A percentile compares a stretch with the other conserved stretches of the same genome.
These are phyloP conservation scores for Wickerhamomyces strasburgensis DNA, from an alignment of 805 yeast species.

Conservation along the genomic window DNA sequence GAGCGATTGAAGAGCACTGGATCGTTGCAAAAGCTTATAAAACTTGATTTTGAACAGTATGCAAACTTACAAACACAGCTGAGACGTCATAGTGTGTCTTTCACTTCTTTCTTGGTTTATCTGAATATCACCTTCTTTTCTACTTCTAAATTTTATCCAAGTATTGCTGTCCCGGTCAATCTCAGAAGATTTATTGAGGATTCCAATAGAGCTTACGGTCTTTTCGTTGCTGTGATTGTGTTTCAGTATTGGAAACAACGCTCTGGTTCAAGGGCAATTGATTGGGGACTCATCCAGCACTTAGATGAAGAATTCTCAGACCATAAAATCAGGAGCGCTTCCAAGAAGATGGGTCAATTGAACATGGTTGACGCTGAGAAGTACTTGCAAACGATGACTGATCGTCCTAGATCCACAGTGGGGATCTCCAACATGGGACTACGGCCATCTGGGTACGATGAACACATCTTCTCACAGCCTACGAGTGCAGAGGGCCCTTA, in stretches of 20 bases:
- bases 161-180: constrained; percentile 7
- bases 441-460: constrained; percentile 1
- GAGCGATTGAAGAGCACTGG: background rate
- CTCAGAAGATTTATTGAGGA: constrained; percentile 3
- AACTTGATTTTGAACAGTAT: background rate
- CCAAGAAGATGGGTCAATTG: constrained; percentile 7
- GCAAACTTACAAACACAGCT: constrained; percentile 4
- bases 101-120: constrained; percentile 4
- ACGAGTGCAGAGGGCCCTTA: background rate
- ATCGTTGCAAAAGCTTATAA: background rate
- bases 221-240: constrained; percentile 2
- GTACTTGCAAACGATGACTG: background rate
- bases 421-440: constrained; percentile 14
- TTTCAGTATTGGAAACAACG: background rate
- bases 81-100: constrained; percentile 5
- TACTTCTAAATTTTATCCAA: background rate
- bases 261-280: constrained; percentile 4
- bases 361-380: constrained; percentile 2
- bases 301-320: background rate
- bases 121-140: constrained; percentile 2
- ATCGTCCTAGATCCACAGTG: background rate
- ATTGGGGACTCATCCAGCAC: background rate
- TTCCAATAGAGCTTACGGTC: constrained; percentile 6
- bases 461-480: constrained; percentile 13
- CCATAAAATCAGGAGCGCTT: background rate